These are phyloP conservation scores for Glaciozyma antarctica DNA, from an alignment of 768 basidiomycete genomes.

Conservation along the genomic window DNA sequence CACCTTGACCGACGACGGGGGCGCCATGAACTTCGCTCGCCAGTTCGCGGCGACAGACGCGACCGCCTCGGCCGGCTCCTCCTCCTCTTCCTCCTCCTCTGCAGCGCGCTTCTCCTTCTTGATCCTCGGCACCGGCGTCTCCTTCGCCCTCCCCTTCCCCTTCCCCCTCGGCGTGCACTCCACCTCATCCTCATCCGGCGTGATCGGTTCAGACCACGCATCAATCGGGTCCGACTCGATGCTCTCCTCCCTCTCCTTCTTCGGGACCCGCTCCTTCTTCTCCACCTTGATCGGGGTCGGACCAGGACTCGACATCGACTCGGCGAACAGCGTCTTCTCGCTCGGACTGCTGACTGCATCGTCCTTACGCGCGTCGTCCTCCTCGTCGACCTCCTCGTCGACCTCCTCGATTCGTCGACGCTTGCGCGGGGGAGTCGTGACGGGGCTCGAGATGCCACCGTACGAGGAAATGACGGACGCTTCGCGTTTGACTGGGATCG, in stretches of 20 bases:
- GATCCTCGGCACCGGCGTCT: neutral
- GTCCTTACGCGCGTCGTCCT: neutral
- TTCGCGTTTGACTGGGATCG: neutral
- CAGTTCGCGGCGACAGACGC: conserved; percentile 18
- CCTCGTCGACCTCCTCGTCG: no score
- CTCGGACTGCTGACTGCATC: neutral
- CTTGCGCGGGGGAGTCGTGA: neutral
- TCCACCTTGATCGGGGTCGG: neutral
- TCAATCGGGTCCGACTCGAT: conserved; percentile 21
- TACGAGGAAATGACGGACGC: neutral
- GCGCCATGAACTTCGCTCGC: conserved; percentile 24
- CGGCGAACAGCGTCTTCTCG: neutral
- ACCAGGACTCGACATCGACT: neutral
- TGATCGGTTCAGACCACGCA: neutral
- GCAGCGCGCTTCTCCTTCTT: neutral
- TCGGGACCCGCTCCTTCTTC: neutral
- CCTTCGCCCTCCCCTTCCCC: neutral
- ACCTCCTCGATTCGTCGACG: neutral
- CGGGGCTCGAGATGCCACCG: conserved; percentile 2
- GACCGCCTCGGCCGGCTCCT: conserved; percentile 5
- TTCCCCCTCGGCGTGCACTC: conserved; percentile 1
- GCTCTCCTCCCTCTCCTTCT: neutral
- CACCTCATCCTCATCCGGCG: neutral
- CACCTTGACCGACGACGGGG: conserved; percentile 1
- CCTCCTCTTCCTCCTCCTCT: conserved; percentile 8